A percentile compares a stretch with the other conserved stretches of the same genome.
Evolutionary conservation across 345 rosid species (phyloP).

Genomic region (Boechera retrofracta): DNA sequence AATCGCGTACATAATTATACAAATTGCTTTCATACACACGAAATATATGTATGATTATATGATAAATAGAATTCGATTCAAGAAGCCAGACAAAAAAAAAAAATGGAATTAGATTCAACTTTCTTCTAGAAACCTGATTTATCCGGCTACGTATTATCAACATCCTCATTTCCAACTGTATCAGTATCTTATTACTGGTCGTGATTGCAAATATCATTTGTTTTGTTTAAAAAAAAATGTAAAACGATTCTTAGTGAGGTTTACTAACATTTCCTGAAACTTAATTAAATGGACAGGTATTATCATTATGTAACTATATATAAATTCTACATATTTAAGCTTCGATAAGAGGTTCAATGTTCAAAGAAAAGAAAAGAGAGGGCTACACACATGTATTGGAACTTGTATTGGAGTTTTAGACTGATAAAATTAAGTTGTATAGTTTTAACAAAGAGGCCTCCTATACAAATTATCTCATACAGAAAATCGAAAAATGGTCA

Average conservation of each 20-base stretch:
- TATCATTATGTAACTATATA: background rate
- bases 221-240: background rate
- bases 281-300: background rate
- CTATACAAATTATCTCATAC: background rate
- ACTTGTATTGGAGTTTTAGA: constrained; percentile 24
- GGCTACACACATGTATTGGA: constrained; percentile 27
- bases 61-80: constrained; percentile 32
- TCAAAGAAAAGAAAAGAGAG: constrained; percentile 11
- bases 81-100: constrained; percentile 17
- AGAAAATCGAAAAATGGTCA: background rate
- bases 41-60: background rate
- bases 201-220: background rate
- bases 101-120: constrained; percentile 24
- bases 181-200: constrained; percentile 5
- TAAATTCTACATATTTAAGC: background rate
- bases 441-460: constrained; percentile 13
- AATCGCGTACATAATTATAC: constrained; percentile 14
- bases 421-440: background rate
- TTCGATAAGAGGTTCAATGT: background rate
- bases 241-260: background rate
- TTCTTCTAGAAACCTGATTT: constrained; percentile 4
- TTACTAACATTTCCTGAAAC: background rate
- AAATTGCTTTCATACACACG: constrained; percentile 28
- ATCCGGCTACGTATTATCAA: constrained; percentile 5
- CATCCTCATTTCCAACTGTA: constrained; percentile 24